phyloP scores from a whole-genome alignment of 805 yeast genomes.

The Starmerella ratchasimensis region DNA sequence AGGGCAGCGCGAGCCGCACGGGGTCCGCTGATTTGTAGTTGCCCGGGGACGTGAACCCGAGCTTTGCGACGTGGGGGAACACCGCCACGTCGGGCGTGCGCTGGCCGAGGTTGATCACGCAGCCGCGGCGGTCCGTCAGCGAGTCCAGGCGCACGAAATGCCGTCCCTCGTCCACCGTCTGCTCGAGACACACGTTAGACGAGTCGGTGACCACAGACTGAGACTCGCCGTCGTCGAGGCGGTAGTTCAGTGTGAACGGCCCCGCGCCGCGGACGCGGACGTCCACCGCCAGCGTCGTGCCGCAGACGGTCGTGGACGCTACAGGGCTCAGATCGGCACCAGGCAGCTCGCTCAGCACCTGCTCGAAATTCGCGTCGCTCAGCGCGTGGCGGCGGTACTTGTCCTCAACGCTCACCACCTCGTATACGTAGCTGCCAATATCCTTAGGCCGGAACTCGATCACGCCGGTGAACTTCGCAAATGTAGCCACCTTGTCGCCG shows the following conservation, averaged over 20 bases:
- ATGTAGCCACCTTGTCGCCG: slow-evolving; percentile 2
- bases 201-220: slow-evolving; percentile 24
- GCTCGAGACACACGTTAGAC: slow-evolving; percentile 2
- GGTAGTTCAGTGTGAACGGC: slow-evolving; percentile 63
- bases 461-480: slow-evolving; percentile 23
- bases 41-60: slow-evolving; percentile 33
- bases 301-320: slow-evolving; percentile 10
- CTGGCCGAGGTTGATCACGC: slow-evolving; percentile 53
- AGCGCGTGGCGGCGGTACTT: slow-evolving; percentile 30
- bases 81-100: slow-evolving; percentile 55
- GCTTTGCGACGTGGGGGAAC: slow-evolving; percentile 54
- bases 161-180: slow-evolving; percentile 44
- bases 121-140: slow-evolving; percentile 61
- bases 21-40: slow-evolving; percentile 31
- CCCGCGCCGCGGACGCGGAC: slow-evolving; percentile 61
- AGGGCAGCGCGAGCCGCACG: slow-evolving; percentile 4
- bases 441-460: slow-evolving; percentile 60
- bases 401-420: slow-evolving; percentile 48
- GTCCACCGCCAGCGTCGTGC: slow-evolving; percentile 30
- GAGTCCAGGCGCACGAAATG: slow-evolving; percentile 50
- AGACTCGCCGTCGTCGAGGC: slow-evolving; percentile 28
- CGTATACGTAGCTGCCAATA: slow-evolving; percentile 72
- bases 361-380: slow-evolving; percentile 20
- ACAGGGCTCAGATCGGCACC: slow-evolving; percentile 27
- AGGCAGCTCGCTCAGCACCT: slow-evolving; percentile 28